A percentile compares a stretch with the other conserved stretches of the same genome.
Conservation (phyloP, 2,329 filamentous ascomycete genomes). For the Pyrenochaeta sp. region DNA sequence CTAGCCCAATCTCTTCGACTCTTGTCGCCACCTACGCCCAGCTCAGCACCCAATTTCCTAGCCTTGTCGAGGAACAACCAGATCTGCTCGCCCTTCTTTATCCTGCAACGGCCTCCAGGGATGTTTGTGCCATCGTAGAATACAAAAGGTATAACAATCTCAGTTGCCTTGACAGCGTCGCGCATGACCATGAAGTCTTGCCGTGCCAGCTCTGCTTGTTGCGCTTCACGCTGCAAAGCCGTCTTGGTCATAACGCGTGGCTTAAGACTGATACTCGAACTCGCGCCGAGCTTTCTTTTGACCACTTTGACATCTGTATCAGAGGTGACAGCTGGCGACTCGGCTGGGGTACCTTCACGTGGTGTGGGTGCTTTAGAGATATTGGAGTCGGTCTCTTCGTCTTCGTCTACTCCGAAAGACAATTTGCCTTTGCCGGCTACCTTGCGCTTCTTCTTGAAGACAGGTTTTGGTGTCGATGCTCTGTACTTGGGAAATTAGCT, state of each 20-base stretch:
- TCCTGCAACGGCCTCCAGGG: conserved; percentile 80
- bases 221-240: conserved; percentile 79
- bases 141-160: conserved; percentile 91
- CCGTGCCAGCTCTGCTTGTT: conserved; percentile 75
- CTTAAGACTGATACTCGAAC: conserved; percentile 62
- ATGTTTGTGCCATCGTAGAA: conserved; percentile 96
- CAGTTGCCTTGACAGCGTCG: conserved; percentile 85
- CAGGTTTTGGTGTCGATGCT: conserved; percentile 59
- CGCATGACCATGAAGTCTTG: conserved; percentile 85
- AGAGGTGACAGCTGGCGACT: conserved; percentile 45
- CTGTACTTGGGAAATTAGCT: conserved; percentile 67
- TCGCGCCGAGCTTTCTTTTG: conserved; percentile 66
- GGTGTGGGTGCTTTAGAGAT: conserved; percentile 48
- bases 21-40: conserved; percentile 74
- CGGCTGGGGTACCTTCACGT: conserved; percentile 49
- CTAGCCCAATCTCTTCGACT: conserved; percentile 86
- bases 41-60: conserved; percentile 85
- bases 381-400: conserved; percentile 63
- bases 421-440: conserved; percentile 65
- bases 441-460: conserved; percentile 66
- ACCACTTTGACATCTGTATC: conserved; percentile 43
- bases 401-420: conserved; percentile 77
- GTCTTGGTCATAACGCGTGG: conserved; percentile 82
- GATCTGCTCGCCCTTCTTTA: conserved; percentile 92
- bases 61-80: conserved; percentile 95